Percentiles rank a stretch among this genome's conserved stretches.
These are phyloP conservation scores for Emericellopsis terricola DNA, from an alignment of 495 filamentous ascomycete genomes.

Conservation along the genomic window DNA sequence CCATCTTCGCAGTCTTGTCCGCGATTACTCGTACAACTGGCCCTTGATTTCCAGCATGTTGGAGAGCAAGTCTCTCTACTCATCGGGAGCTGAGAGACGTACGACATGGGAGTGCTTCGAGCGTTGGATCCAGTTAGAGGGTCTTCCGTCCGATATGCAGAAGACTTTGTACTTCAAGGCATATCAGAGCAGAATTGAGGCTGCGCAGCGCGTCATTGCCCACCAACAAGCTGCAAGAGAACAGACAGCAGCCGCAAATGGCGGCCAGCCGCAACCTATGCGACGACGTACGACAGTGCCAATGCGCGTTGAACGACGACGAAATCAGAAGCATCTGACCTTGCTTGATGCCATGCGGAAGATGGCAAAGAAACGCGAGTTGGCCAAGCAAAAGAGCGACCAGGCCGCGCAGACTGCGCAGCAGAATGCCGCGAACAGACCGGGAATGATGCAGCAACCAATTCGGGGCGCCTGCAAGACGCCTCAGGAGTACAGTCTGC, in stretches of 20 bases:
- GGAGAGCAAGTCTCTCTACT: slow-evolving; percentile 50
- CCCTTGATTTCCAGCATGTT: slow-evolving; percentile 72
- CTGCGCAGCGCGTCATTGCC: slow-evolving; percentile 46
- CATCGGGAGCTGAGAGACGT: slow-evolving; percentile 69
- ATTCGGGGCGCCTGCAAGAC: too few relatives aligned
- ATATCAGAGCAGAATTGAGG: slow-evolving; percentile 64
- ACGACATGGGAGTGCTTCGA: slow-evolving; percentile 99
- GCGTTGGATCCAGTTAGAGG: slow-evolving; percentile 81
- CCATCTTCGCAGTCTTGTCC: slow-evolving; percentile 63
- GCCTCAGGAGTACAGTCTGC: slow-evolving; percentile 72
- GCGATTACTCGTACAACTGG: slow-evolving; percentile 95
- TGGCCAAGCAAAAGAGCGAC: slow-evolving; percentile 66
- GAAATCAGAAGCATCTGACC: slow-evolving; percentile 68
- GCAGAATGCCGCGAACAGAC: slow-evolving; percentile 50
- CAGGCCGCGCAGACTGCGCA: slow-evolving; percentile 50
- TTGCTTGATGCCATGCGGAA: slow-evolving; percentile 92
- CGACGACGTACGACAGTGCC: slow-evolving; percentile 45
- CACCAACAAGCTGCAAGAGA: slow-evolving; percentile 38
- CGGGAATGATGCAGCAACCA: too few relatives aligned
- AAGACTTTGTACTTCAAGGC: slow-evolving; percentile 86
- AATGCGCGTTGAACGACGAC: slow-evolving; percentile 64
- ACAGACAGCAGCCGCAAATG: slow-evolving; percentile 34
- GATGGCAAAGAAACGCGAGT: slow-evolving; percentile 83
- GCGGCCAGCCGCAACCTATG: slow-evolving; percentile 37
- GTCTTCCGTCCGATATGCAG: slow-evolving; percentile 73